Base-by-base conservation (phyloP, 192 early-diverging fungal genomes). In the Anaeromyces robustus region DNA sequence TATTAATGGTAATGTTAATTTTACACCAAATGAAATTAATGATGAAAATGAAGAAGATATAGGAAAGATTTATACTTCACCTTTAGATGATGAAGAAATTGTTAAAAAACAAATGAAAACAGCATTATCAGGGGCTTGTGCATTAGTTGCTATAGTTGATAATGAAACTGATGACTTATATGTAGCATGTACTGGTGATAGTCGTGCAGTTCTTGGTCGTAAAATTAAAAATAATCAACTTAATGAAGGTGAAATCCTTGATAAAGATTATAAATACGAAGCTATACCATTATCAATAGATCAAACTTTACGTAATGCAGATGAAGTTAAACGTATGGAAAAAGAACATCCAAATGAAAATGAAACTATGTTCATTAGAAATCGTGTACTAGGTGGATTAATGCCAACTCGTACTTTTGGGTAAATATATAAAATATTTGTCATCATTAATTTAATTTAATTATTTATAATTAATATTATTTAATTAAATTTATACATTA, bases 291-390 rank as follows among this genome's bases (percentile, higher is more conserved):
- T 95, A 68, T 90, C 90, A 29, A 83, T 87, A 30, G 92, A 94
- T 83, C 91, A 92, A 79, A 93, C 88, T 29, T 87, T 87, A 13
- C 80, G 83, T 18, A 92, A 89, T 79, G 81, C 80, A 59, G 81
- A 77, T 26, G 92, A 93, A 83, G 43, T 87, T 30, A 84, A 84
- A 79, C 87, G 91, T 30, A 31, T 94, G 80, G 28, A 85, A 77
- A 82, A 84, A 28, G 94, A 94, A 77, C 93, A 95, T 83, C 94
- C 94, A 11, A 91, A 89, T 4, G 93, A 94, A 83, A 86, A 92
- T 59, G 78, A 85, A 22, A 86, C 89, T 22, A 91, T 92, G 30
- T 84, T 91, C 17, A 79, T 43, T 18, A 78, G 85, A 2, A 88
- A 93, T 29, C 85, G 94, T 37, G 86, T 95, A 17, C 84, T 92